Percentiles rank a stretch among this genome's conserved stretches.
phyloP scores from a whole-genome alignment of 2,329 filamentous ascomycete genomes.

The Colletotrichum chlorophyti region DNA sequence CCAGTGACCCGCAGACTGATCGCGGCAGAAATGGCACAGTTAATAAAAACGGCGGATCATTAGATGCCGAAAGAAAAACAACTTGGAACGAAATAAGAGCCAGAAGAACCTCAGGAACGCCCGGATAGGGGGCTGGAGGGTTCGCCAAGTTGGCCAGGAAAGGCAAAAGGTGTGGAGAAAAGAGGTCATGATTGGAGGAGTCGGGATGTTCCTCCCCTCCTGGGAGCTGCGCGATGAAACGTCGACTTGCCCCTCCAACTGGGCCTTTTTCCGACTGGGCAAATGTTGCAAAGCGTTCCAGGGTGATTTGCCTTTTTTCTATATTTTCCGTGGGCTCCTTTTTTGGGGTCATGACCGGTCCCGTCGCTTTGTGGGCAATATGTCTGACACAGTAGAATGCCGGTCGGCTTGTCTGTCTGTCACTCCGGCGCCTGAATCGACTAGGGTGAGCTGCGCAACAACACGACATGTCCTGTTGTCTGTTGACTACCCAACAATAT shows the following conservation, averaged over 20 bases:
- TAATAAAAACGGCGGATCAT: slow-evolving; percentile 1
- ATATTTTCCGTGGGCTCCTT: too few relatives aligned
- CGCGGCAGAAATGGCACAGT: neutral
- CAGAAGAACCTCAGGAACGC: neutral
- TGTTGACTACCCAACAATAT: slow-evolving; percentile 15
- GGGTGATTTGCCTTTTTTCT: too few relatives aligned
- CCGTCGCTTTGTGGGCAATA: too few relatives aligned
- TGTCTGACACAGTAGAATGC: slow-evolving; percentile 14
- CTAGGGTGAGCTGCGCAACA: neutral
- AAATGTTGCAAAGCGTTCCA: too few relatives aligned
- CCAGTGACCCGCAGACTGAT: neutral
- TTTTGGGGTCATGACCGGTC: too few relatives aligned
- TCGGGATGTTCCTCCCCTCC: slow-evolving; percentile 11
- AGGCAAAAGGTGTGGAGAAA: slow-evolving; percentile 6
- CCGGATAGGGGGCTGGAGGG: neutral
- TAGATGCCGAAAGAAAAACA: neutral
- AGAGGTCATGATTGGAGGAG: slow-evolving; percentile 13
- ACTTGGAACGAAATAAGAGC: neutral
- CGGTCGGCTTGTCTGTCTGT: slow-evolving; percentile 11
- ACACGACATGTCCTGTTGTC: neutral
- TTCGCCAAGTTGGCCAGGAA: slow-evolving; percentile 7
- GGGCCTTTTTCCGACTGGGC: neutral
- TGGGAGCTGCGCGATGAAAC: slow-evolving; percentile 23
- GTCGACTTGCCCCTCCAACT: neutral
- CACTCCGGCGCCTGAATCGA: neutral